These are phyloP conservation scores for Colletotrichum karsti DNA, from an alignment of 2,329 filamentous ascomycete species.

Conservation along the genomic window DNA sequence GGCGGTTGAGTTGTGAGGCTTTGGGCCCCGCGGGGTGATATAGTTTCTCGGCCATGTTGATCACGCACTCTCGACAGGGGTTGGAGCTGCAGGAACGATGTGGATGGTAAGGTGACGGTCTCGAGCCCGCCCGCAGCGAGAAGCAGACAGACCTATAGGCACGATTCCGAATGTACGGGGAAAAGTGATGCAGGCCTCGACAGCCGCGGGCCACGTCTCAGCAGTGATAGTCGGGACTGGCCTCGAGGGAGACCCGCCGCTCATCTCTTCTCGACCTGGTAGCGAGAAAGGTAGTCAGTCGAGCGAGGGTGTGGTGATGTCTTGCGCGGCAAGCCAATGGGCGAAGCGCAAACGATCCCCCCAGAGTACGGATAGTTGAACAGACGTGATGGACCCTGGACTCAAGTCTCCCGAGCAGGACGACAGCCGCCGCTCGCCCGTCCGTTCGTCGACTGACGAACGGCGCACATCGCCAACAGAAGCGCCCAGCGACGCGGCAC, in stretches of 20 bases:
- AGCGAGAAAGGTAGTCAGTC: too few species aligned
- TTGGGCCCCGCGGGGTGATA: conserved; percentile 8
- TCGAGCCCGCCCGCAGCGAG: conserved; percentile 8
- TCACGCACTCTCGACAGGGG: conserved; percentile 2
- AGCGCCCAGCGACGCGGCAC: conserved; percentile 13
- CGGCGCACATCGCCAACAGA: conserved; percentile 3
- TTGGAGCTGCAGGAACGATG: conserved; percentile 18
- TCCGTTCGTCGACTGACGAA: neutral
- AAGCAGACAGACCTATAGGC: conserved; percentile 2
- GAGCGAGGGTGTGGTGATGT: conserved; percentile 27
- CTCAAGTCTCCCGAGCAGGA: neutral
- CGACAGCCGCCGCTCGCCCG: conserved; percentile 13
- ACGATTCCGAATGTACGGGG: conserved; percentile 13
- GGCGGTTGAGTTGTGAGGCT: neutral
- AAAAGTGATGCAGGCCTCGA: conserved; percentile 6
- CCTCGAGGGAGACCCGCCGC: conserved; percentile 16
- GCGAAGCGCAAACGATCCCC: neutral
- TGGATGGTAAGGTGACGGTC: conserved; percentile 16
- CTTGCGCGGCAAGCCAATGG: neutral
- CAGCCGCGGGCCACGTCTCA: neutral
- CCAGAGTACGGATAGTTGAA: neutral
- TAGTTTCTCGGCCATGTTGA: neutral
- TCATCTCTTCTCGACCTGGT: neutral
- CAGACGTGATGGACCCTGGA: neutral
- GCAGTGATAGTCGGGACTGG: neutral